Base-by-base conservation (phyloP, 768 basidiomycete genomes). In the Hypholoma fasciculare region DNA sequence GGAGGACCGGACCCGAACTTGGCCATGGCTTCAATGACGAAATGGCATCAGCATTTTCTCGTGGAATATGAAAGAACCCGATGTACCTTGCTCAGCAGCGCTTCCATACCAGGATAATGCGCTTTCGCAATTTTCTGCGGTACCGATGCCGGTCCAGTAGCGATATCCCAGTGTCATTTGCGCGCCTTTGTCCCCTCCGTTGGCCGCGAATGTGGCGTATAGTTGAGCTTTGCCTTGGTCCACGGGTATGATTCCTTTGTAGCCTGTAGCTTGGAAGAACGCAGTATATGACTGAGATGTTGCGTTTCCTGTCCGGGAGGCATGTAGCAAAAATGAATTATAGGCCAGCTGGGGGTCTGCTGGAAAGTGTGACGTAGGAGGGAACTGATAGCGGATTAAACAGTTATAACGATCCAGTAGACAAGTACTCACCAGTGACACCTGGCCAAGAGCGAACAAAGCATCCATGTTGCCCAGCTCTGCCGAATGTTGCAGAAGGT, bases 121-220 rank as follows among this genome's bases (percentile, higher is more conserved):
- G 11, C 83, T 78, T 65, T 87, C 80, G 72, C 97, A 98, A 64
- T 88, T 87, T 70, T 98, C 94, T 52, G 85, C 76, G 0, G 94
- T 89, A 11, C 96, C 92, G 57, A 99, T 97, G 1, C 97, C 97
- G 39, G 91, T 88, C 96, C 95, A 98, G 67, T 96, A 88, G 26
- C 95, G 85, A 72, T 96, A 98, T 0, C 88, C 97, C 34, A 98
- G 78, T 1, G 94, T 86, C 92, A 96, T 95, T 69, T 95, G 88
- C 0, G 96, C 91, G 5, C 90, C 89, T 64, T 87, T 86, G 73
- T 95, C 84, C 0, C 90, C 92, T 1, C 90, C 89, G 51, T 95
- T 87, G 1, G 94, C 95, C 3, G 96, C 88, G 65, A 98, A 98
- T 0, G 96, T 97, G 70, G 95, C 94, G 66, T 96, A 91, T 0